Evolutionary conservation across 169 alveolate genomes (phyloP).

Genomic region (Sarcocystis neurona): DNA sequence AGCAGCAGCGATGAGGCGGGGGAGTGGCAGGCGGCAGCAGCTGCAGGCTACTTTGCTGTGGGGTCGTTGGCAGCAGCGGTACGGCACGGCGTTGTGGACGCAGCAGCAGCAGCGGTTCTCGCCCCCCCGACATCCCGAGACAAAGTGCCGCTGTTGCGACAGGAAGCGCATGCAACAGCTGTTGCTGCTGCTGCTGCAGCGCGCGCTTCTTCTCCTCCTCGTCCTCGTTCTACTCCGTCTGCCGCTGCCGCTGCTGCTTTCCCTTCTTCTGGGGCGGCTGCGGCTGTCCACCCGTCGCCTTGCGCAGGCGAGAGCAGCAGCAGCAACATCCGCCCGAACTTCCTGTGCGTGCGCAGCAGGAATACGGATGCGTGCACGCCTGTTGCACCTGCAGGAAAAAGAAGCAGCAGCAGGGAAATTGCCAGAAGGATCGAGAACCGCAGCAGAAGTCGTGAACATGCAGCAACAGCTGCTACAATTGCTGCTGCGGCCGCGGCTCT

Average conservation of each 20-base stretch:
- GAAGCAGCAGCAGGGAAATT: background rate
- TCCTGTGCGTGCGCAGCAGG: background rate
- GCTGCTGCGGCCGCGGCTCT: no score
- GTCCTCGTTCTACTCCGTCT: background rate
- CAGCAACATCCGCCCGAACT: background rate
- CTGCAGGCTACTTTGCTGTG: background rate
- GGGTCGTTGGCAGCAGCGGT: constrained; percentile 16
- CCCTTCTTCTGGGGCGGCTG: constrained; percentile 14
- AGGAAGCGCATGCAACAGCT: background rate
- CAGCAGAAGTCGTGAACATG: background rate
- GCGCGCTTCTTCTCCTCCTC: background rate
- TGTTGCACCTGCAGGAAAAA: background rate
- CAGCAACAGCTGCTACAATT: no score
- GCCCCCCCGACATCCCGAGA: no score
- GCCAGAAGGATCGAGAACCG: background rate
- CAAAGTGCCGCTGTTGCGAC: background rate
- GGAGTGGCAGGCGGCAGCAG: background rate
- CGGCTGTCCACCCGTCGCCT: background rate
- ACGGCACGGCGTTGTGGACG: background rate
- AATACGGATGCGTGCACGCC: background rate
- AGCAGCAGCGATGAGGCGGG: background rate
- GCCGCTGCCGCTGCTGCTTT: background rate
- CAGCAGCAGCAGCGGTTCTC: background rate
- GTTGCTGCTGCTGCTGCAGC: background rate
- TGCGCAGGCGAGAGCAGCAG: background rate